These are phyloP conservation scores for Boletus rubropictus DNA, from an alignment of 768 basidiomycete species.

Conservation along the genomic window DNA sequence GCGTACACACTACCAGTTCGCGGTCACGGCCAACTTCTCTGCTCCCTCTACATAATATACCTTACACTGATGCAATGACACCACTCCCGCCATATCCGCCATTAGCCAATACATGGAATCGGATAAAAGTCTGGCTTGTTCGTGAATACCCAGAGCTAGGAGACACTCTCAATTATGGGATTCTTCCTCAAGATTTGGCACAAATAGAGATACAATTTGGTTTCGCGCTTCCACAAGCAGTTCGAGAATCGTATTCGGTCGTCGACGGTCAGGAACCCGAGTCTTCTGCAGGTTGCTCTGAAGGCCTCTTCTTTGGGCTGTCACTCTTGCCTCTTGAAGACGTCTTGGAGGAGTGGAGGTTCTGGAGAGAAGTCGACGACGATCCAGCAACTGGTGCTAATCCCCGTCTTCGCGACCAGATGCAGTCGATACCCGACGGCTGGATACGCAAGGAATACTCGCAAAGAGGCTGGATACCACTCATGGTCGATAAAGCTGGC, in stretches of 20 bases:
- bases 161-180: constrained; percentile 92
- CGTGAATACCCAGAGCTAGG: constrained; percentile 91
- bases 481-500: constrained; percentile 87
- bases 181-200: constrained; percentile 71
- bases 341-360: constrained; percentile 91
- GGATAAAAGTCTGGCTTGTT: constrained; percentile 75
- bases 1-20: constrained; percentile 25
- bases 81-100: constrained; percentile 59
- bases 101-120: constrained; percentile 75
- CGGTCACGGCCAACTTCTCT: constrained; percentile 49
- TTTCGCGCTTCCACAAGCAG: constrained; percentile 71
- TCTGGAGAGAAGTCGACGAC: constrained; percentile 91
- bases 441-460: constrained; percentile 92
- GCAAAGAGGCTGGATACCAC: constrained; percentile 93
- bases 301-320: constrained; percentile 94
- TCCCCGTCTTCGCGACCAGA: constrained; percentile 57
- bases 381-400: constrained; percentile 86
- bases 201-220: constrained; percentile 83
- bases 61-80: constrained; percentile 36
- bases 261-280: constrained; percentile 94
- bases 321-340: constrained; percentile 89
- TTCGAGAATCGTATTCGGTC: constrained; percentile 85
- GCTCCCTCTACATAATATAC: constrained; percentile 62
- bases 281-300: constrained; percentile 78
- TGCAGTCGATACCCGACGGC: constrained; percentile 84